Evolutionary conservation across 2,329 filamentous ascomycete species (phyloP), one percentile per base, ranked within the genome.

Genomic region (Westerdykella aurantiaca): DNA sequence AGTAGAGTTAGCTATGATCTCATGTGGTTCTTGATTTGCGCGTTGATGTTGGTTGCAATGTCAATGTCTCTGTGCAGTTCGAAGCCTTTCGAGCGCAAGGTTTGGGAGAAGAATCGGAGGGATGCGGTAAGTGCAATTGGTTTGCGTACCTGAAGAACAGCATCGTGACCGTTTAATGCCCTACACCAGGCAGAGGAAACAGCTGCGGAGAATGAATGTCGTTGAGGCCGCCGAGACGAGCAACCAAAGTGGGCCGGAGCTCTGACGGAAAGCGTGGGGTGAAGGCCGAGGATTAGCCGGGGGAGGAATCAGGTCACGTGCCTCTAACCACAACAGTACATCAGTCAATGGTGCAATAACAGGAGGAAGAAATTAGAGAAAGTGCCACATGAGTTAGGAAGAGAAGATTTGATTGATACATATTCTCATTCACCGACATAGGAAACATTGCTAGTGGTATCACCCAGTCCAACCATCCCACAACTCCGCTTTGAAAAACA

Each of bases 111-210:
- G n/a, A n/a, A n/a, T n/a, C n/a, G n/a, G n/a, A n/a, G n/a, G n/a
- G n/a, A n/a, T n/a, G n/a, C n/a, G n/a, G n/a, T n/a, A 12, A 7
- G 25, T 9, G 25, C 3, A 29, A 10, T 29, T 21, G 37, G 23
- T n/a, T 17, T 31, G 48, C 52, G 29, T 48, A 76, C 74, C 74
- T 77, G 67, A 77, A 77, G 64, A 77, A 76, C 44, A 77, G 68
- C 74, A 77, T 77, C 12, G 14, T 55, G n/a, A 25, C 33, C 18
- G 25, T 10, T 22, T 6, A 22, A n/a, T 38, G 3, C 37, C 22
- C 22, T 11, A 25, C 16, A 34, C 10, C 5, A 34, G 23, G 31
- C 13, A 29, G 18, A 31, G 16, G 17, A 21, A 16, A 9, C 25
- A 14, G 38, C 35, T 25, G 42, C 23, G 39, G 14, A 34, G 31